These are phyloP conservation scores for Jaapia argillacea DNA, from an alignment of 768 basidiomycete species.

Conservation along the genomic window DNA sequence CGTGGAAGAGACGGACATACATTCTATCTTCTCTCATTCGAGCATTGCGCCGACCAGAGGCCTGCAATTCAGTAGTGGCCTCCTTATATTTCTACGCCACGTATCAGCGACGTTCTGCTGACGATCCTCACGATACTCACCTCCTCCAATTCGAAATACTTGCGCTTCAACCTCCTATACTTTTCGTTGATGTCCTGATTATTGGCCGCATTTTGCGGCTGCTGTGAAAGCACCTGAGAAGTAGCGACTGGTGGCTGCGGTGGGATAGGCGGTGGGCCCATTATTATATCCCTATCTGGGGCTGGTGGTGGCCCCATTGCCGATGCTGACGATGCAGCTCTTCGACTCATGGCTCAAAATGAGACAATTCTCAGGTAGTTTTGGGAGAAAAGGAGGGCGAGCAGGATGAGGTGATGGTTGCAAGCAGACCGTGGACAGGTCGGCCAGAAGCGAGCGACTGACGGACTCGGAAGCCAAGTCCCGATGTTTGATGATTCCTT, in stretches of 20 bases:
- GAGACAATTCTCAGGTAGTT: neutral
- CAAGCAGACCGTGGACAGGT: neutral
- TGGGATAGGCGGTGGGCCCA: constrained; percentile 37
- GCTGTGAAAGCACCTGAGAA: too few relatives aligned
- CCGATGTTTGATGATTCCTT: neutral
- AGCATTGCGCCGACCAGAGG: constrained; percentile 54
- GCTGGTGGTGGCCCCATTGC: constrained; percentile 29
- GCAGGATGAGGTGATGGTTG: too few relatives aligned
- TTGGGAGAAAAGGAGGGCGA: constrained; percentile 1
- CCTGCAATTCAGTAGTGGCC: constrained; percentile 41
- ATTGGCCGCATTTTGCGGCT: constrained; percentile 23
- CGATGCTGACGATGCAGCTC: constrained; percentile 5
- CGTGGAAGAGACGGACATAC: constrained; percentile 39
- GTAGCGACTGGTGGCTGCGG: constrained; percentile 22
- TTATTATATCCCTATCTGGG: constrained; percentile 42
- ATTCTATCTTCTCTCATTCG: constrained; percentile 52
- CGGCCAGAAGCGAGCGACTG: neutral
- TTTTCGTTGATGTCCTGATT: constrained; percentile 45
- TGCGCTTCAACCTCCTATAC: constrained; percentile 54
- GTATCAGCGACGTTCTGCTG: neutral
- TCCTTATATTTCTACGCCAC: constrained; percentile 47
- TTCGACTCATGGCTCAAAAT: neutral
- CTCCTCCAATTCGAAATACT: constrained; percentile 62
- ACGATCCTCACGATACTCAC: constrained; percentile 28
- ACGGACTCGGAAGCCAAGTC: neutral